phyloP scores from a whole-genome alignment of 768 basidiomycete genomes.

The Termitomyces sp. region DNA sequence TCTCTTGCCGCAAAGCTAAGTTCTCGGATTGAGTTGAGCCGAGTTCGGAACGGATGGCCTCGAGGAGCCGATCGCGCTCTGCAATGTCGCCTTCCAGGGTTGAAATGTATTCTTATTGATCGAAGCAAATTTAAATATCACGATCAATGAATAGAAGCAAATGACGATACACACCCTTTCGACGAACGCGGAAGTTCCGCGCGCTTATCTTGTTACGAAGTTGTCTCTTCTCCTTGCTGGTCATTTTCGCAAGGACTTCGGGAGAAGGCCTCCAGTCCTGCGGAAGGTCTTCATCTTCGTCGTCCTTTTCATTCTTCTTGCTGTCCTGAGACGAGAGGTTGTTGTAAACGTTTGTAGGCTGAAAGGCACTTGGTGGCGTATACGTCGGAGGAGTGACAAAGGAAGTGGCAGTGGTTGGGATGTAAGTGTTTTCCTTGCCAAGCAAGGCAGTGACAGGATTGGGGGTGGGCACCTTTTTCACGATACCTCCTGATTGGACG shows the following conservation, averaged over 20 bases:
- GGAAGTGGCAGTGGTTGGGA: slow-evolving; percentile 12
- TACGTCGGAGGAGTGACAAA: slow-evolving; percentile 8
- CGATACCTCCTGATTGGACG: slow-evolving; percentile 68
- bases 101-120: slow-evolving; percentile 76
- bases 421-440: slow-evolving; percentile 30
- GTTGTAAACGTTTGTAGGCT: slow-evolving; percentile 14
- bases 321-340: background rate
- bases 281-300: slow-evolving; percentile 50
- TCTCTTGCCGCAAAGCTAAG: slow-evolving; percentile 73
- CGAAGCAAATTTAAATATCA: slow-evolving; percentile 7
- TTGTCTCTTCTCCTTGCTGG: slow-evolving; percentile 93
- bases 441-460: slow-evolving; percentile 16
- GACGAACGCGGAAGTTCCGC: slow-evolving; percentile 87
- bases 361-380: slow-evolving; percentile 11
- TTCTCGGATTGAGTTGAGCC: slow-evolving; percentile 80
- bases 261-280: slow-evolving; percentile 85
- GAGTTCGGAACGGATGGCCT: slow-evolving; percentile 80
- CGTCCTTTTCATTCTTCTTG: slow-evolving; percentile 22
- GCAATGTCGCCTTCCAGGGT: slow-evolving; percentile 92
- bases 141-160: slow-evolving; percentile 7
- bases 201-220: slow-evolving; percentile 96
- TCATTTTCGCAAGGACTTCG: slow-evolving; percentile 94
- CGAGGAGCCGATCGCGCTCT: slow-evolving; percentile 86
- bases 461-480: slow-evolving; percentile 43
- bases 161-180: slow-evolving; percentile 62